Percentiles rank a stretch among this genome's conserved stretches.
Evolutionary conservation across 2,329 filamentous ascomycete species (phyloP).

Genomic region (Aspergillus ruber): DNA sequence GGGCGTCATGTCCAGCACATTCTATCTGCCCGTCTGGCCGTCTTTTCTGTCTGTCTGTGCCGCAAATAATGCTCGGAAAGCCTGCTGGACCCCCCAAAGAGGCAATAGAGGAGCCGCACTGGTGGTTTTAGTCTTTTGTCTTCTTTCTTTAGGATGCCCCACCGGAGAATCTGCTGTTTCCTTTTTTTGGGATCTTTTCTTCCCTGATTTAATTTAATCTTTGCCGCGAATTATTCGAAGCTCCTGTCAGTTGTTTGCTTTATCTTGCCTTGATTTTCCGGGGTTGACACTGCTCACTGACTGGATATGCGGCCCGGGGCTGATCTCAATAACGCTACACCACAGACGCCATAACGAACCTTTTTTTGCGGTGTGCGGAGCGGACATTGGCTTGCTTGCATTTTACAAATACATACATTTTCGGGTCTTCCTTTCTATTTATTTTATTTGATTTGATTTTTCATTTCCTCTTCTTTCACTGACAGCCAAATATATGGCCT

Average conservation of each 20-base stretch:
- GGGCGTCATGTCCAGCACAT: conserved; percentile 7
- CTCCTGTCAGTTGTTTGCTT: background rate
- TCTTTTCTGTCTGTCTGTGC: conserved; percentile 5
- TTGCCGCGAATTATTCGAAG: background rate
- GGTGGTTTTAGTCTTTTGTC: background rate
- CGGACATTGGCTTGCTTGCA: background rate
- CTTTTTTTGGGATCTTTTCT: background rate
- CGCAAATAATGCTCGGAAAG: background rate
- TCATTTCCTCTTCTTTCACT: conserved; percentile 1
- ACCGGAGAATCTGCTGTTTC: background rate
- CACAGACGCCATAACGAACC: conserved; percentile 8
- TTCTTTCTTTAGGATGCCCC: background rate
- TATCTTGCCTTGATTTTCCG: background rate
- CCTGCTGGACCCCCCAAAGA: background rate
- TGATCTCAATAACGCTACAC: conserved; percentile 7
- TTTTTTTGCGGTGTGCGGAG: conserved; percentile 1
- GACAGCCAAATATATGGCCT: conserved; percentile 13
- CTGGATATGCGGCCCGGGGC: conserved; percentile 11
- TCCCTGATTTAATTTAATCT: background rate
- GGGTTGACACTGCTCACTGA: background rate
- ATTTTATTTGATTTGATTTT: background rate
- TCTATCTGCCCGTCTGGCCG: background rate
- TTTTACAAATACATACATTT: background rate
- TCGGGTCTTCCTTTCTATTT: background rate
- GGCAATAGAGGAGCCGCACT: background rate